Evolutionary conservation across 176 grass and related monocot genomes (phyloP).

Genomic region (Olyra latifolia): DNA sequence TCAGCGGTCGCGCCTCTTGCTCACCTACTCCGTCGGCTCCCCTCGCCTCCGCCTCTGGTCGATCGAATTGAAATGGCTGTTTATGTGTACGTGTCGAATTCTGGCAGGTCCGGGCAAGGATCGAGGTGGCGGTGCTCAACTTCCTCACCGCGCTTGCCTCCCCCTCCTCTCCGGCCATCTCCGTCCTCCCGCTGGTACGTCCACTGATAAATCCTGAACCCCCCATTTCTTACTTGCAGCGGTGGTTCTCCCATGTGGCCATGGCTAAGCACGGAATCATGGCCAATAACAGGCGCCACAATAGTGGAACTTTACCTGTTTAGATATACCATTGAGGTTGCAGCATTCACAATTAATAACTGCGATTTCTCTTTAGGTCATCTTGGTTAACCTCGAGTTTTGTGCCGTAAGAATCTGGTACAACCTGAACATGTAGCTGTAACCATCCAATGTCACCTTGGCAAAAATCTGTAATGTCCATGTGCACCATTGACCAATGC

Average conservation of each 20-base stretch:
- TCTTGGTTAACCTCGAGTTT: neutral
- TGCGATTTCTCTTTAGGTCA: neutral
- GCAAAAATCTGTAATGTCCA: neutral
- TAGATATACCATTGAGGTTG: neutral
- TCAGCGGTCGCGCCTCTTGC: neutral
- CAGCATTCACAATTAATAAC: neutral
- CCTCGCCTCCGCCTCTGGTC: neutral
- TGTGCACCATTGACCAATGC: neutral
- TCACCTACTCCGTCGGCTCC: neutral
- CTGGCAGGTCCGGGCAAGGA: slow-evolving; percentile 68
- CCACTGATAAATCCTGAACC: neutral
- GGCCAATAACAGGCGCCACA: neutral
- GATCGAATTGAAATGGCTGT: neutral
- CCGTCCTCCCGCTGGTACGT: slow-evolving; percentile 61
- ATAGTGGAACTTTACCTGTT: neutral
- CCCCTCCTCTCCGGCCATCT: slow-evolving; percentile 57
- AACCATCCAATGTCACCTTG: neutral
- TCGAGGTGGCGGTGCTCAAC: slow-evolving; percentile 85
- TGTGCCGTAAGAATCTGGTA: neutral
- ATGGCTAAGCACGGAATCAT: neutral
- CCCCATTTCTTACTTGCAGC: neutral
- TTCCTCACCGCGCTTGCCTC: slow-evolving; percentile 65
- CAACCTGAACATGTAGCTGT: neutral
- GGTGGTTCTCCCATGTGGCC: slow-evolving; percentile 17
- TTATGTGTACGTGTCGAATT: neutral